Base-by-base conservation (phyloP, 2,329 filamentous ascomycete genomes). In the Calycina marina region DNA sequence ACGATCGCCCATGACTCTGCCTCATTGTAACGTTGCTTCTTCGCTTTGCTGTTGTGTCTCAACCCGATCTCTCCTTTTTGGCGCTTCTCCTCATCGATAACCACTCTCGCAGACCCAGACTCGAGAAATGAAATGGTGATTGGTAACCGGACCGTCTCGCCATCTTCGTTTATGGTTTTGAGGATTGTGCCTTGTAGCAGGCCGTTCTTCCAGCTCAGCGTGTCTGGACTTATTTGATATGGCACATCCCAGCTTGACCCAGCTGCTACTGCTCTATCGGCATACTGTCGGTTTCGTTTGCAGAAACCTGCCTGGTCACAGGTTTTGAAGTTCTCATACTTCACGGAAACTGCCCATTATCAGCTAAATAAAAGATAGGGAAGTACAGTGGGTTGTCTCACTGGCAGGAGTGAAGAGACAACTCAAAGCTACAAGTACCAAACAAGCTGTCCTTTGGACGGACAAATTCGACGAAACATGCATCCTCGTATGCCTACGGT, bases 221-320 rank as follows among this genome's bases (percentile, higher is more conserved):
- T 78, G 17, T 77, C 68, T 32, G 78, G 60, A 25, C 76, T 64
- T 42, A 98, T 66, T 41, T 67, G 65, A 59, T 96, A 98, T 0
- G 88, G 88, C 5, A 84, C 76, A 43, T 64, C 63, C 80, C 84
- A 94, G 16, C 66, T 63, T 6, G 71, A 66, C 38, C 72, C 74
- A 35, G 72, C 60, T 25, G 71, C 61, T 28, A 70, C 59, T 40
- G 76, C 84, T 41, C 70, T 63, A 57, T 96, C 86, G 53, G 90
- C 90, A 53, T 81, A 86, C 24, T 72, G 80, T 54, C 90, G 76
- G 60, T 96, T 96, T 43, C 90, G 81, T 55, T 85, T 90, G 61
- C 90, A 98, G 63, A 98, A 98, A 49, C 90, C 90, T 4, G 88
- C 90, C 55, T 98, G 88, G 45, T 80, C 63, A 62, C 90, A 98